phyloP scores from a whole-genome alignment of 352 stramenopile species.

The Phytophthora quininea region DNA sequence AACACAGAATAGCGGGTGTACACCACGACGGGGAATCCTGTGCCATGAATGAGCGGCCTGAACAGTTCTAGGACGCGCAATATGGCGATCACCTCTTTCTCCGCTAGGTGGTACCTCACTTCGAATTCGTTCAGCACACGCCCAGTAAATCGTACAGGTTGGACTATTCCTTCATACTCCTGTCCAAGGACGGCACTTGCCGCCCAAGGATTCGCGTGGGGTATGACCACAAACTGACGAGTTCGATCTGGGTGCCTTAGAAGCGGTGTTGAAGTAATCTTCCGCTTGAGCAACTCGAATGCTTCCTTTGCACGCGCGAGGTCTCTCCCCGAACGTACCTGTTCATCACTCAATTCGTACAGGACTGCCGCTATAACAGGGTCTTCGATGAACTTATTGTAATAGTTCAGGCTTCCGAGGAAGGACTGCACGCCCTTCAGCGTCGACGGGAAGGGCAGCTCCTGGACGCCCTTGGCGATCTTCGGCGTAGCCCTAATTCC shows the following conservation, averaged over 20 bases:
- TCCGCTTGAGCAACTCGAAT: constrained; percentile 13
- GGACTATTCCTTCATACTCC: constrained; percentile 14
- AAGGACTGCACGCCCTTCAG: constrained; percentile 24
- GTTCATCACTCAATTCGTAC: too few relatives aligned
- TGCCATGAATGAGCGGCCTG: neutral
- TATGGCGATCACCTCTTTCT: neutral
- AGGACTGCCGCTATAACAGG: constrained; percentile 1
- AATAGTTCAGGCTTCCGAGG: constrained; percentile 20
- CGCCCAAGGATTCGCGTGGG: constrained; percentile 13
- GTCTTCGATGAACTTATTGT: constrained; percentile 20
- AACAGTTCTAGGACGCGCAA: neutral
- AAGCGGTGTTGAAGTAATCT: constrained; percentile 7
- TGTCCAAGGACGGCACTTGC: constrained; percentile 4
- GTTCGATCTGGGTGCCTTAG: constrained; percentile 5
- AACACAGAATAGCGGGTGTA: constrained; percentile 10
- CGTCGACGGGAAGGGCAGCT: neutral
- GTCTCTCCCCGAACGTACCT: too few relatives aligned
- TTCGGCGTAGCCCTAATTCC: constrained; percentile 8
- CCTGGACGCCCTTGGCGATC: too few relatives aligned
- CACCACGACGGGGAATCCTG: neutral
- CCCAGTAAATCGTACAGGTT: neutral
- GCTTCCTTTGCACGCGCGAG: neutral
- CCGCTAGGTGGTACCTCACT: neutral
- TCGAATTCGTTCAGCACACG: neutral
- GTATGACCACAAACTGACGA: constrained; percentile 8